Base-by-base conservation (phyloP, 2,329 filamentous ascomycete species). In the Truncatella angustata region DNA sequence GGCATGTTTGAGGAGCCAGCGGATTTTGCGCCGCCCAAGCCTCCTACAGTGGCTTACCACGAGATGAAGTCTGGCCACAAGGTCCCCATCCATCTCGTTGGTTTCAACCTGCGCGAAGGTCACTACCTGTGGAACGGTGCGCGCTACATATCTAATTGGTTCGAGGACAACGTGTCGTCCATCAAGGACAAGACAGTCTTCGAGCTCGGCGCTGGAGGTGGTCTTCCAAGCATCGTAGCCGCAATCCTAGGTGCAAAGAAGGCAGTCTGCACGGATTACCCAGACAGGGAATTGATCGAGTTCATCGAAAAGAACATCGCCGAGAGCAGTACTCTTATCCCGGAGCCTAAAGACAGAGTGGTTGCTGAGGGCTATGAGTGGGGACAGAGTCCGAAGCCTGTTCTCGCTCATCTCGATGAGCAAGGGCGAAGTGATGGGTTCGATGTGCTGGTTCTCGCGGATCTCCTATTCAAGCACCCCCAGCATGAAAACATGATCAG, bases 51-150 rank as follows among this genome's bases (percentile, higher is more conserved):
- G 2, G 84, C 88, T 56, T 79, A 83, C 39, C 88, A 95, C 74
- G 82, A 78, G 20, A 81, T 93, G 66, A 73, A 82, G 52, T 83
- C 81, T 32, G 89, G 88, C 54, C 67, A 83, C 57, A 74, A 75
- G 24, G 73, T 95, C 58, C 82, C 76, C 47, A 80, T 96, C 57
- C 84, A 89, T 62, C 82, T 97, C 11, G 90, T 96, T 40, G 92
- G 92, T 54, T 86, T 90, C 70, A 93, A 89, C 74, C 90, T 91
- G 21, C 81, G 95, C 12, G 96, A 95, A 82, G 92, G 90, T 14
- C 90, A 97, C 70, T 81, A 89, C 58, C 80, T 97, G 26, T 97
- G 93, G 93, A 95, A 97, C 69, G 92, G 90, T 55, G 87, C 87
- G 54, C 87, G 89, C 56, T 84, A 90, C 35, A 80, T 93, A 45